Conservation (phyloP, 257 asterid species). For the Solanum rostratum region DNA sequence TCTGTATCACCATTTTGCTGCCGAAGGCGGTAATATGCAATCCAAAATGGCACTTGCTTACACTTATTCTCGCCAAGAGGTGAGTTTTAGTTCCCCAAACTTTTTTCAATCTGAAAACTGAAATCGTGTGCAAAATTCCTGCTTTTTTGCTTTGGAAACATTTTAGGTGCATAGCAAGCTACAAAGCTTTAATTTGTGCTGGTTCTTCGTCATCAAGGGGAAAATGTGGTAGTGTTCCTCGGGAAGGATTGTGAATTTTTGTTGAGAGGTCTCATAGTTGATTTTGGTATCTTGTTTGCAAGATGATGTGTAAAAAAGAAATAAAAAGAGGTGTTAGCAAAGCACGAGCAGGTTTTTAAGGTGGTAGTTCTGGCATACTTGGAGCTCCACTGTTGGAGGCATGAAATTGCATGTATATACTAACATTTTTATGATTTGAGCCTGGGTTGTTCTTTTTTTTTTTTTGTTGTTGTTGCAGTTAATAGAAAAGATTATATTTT, state of each 20-base stretch:
- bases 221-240: not conserved
- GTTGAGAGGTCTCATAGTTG: not conserved
- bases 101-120: not conserved
- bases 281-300: not conserved
- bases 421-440: not conserved
- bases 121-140: not conserved
- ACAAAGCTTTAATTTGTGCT: not conserved
- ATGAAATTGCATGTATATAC: not conserved
- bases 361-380: not conserved
- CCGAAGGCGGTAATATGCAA: slow-evolving; percentile 86
- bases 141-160: not conserved
- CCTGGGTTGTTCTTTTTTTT: not conserved
- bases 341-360: not conserved
- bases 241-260: not conserved
- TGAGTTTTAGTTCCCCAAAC: slow-evolving; percentile 12
- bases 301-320: not conserved
- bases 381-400: not conserved
- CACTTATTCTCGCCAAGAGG: slow-evolving; percentile 81
- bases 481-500: not conserved
- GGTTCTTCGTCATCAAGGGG: not conserved
- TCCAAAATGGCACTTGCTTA: slow-evolving; percentile 90
- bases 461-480: not conserved
- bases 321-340: not conserved
- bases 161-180: not conserved
- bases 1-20: slow-evolving; percentile 67